Base-by-base conservation (phyloP, 225 moss, liverwort and hornwort genomes). In the Anthoceros angustus region DNA sequence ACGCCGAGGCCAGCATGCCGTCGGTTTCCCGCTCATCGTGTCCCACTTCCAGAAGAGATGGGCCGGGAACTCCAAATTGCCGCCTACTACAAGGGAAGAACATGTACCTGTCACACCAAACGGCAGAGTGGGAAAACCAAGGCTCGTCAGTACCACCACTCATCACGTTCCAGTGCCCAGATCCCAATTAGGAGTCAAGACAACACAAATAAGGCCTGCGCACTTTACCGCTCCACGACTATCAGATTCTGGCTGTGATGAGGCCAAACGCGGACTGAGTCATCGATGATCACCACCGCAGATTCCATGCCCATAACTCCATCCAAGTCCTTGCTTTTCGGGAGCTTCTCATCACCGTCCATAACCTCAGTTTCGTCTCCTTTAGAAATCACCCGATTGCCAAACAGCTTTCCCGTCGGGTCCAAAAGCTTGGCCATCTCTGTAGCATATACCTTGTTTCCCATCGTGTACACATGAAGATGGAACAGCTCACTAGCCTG, bases 301-400 rank as follows among this genome's bases (percentile, higher is more conserved):
- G 98, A 98, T 72, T 98, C 98, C 98, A 98, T 98, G 68, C 98
- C 98, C 67, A 98, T 77, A 55, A 98, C 98, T 64, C 98, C 98
- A 77, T 98, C 98, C 42, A 98, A 84, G 75, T 98, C 98, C 82
- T 98, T 98, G 86, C 89, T 98, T 78, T 98, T 98, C 10, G 81
- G 70, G 62, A 81, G 70, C 24, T 76, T 64, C 63, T 86, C 86
- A 72, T 86, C 86, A 43, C 80, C 62, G n/a, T 73, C 72, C 26
- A 38, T 10, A 10, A 62, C 82, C 71, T 94, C 93, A 65, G 82
- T 86, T 71, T 95, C 94, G 43, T 95, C 94, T 68, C 94, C 94
- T 82, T 95, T 95, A n/a, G 94, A 95, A 72, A 95, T 95, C 10
- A 95, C 94, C 66, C 94, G 81, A 50, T 75, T 90, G 18, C 86